These are phyloP conservation scores for Microdochium paspali DNA, from an alignment of 2,329 filamentous ascomycete genomes.

Conservation along the genomic window DNA sequence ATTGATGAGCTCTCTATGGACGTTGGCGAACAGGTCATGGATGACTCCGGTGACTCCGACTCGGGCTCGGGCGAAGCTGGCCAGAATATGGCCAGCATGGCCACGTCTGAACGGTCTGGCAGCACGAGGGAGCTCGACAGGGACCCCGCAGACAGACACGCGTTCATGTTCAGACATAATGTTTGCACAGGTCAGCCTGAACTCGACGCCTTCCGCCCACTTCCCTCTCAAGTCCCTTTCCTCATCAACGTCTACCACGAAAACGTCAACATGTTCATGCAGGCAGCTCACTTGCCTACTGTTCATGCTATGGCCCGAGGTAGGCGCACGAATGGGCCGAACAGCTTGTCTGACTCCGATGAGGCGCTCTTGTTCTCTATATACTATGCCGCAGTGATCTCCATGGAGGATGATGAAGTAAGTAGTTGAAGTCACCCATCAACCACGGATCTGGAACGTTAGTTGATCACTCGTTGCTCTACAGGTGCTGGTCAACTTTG, in stretches of 20 bases:
- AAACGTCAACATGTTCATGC: slow-evolving; percentile 37
- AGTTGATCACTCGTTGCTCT: neutral
- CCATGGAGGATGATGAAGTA: slow-evolving; percentile 49
- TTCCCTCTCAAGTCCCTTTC: slow-evolving; percentile 46
- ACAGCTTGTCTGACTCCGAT: slow-evolving; percentile 27
- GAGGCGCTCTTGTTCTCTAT: slow-evolving; percentile 48
- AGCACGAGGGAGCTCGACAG: slow-evolving; percentile 24
- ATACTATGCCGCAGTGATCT: slow-evolving; percentile 44
- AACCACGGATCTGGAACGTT: neutral
- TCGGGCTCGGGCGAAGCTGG: slow-evolving; percentile 18
- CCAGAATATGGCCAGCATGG: slow-evolving; percentile 10
- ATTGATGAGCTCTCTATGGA: slow-evolving; percentile 34
- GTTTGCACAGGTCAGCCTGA: slow-evolving; percentile 18
- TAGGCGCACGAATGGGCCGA: slow-evolving; percentile 18
- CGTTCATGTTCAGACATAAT: slow-evolving; percentile 41
- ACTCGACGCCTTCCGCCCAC: slow-evolving; percentile 32
- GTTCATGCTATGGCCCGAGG: slow-evolving; percentile 26
- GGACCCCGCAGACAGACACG: slow-evolving; percentile 33
- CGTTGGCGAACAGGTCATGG: slow-evolving; percentile 18
- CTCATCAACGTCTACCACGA: slow-evolving; percentile 38
- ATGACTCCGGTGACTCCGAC: slow-evolving; percentile 27
- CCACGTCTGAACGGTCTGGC: slow-evolving; percentile 15
- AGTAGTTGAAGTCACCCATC: too few relatives aligned
- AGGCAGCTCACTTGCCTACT: slow-evolving; percentile 35
- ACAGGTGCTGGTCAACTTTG: slow-evolving; percentile 24